Evolutionary conservation across 176 grass and related monocot genomes (phyloP).

Genomic region (Thalia dealbata): DNA sequence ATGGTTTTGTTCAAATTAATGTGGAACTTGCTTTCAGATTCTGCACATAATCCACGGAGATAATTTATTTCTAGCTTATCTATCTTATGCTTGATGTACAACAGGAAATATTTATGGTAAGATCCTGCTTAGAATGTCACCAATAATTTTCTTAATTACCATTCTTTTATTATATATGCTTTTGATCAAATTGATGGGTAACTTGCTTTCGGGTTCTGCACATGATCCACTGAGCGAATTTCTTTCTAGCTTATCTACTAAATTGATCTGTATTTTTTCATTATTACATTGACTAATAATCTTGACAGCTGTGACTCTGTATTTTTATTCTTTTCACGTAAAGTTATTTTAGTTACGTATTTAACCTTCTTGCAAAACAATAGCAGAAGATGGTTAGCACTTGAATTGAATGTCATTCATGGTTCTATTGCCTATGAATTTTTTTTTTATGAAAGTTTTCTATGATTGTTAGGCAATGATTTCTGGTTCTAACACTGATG

Average conservation of each 20-base stretch:
- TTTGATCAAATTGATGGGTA: background rate
- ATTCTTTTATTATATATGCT: background rate
- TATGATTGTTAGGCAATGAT: slow-evolving; percentile 66
- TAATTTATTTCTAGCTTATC: background rate
- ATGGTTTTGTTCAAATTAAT: background rate
- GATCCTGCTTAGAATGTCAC: no score
- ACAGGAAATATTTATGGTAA: no score
- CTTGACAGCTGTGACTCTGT: background rate
- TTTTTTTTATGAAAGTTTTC: no score
- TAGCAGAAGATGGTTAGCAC: background rate
- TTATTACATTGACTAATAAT: background rate
- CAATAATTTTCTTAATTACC: no score
- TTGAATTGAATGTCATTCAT: background rate
- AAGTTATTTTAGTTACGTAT: background rate
- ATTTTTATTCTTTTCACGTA: background rate
- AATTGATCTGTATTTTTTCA: background rate
- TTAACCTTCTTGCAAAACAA: background rate
- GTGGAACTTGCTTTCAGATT: background rate
- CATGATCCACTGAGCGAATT: background rate
- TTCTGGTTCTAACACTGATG: slow-evolving; percentile 40
- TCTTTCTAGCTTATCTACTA: background rate
- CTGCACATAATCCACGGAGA: background rate
- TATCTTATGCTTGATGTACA: background rate
- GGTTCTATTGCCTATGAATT: slow-evolving; percentile 20
- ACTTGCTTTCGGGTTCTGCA: background rate